Conservation (phyloP, 441 rosid genomes). For the Gossypium davidsonii region DNA sequence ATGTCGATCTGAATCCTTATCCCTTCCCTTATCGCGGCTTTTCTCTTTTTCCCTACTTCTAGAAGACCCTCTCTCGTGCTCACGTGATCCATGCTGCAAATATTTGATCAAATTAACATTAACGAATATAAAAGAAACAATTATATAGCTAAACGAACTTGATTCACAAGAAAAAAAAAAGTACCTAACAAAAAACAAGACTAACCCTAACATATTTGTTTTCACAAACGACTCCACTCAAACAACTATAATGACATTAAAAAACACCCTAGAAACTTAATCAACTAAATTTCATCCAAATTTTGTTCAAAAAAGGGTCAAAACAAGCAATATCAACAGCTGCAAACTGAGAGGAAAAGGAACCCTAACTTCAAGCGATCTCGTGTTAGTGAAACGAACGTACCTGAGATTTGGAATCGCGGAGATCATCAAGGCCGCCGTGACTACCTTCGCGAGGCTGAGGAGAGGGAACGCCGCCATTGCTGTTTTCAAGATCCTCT, state of each 20-base stretch:
- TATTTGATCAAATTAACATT: not conserved
- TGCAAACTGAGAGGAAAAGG: not conserved
- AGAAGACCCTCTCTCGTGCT: constrained; percentile 54
- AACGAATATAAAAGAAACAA: not conserved
- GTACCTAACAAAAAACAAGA: no score
- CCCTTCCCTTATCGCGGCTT: constrained; percentile 34
- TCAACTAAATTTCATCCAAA: not conserved
- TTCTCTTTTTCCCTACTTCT: constrained; percentile 58
- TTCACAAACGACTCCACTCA: no score
- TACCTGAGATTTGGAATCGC: constrained; percentile 38
- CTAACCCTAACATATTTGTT: no score
- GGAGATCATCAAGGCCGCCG: constrained; percentile 35
- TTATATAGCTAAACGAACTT: not conserved
- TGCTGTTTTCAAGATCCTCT: constrained; percentile 40
- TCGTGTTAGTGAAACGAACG: not conserved
- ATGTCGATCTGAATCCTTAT: constrained; percentile 35
- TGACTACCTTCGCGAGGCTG: constrained; percentile 25
- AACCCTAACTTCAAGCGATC: not conserved
- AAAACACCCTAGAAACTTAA: not conserved
- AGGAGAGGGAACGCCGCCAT: constrained; percentile 43
- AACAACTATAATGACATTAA: no score
- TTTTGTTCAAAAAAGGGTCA: not conserved
- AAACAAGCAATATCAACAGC: not conserved
- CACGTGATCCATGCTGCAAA: constrained; percentile 60
- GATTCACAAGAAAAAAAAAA: no score